Conservation (phyloP, 495 filamentous ascomycete species). For the Xylaria intraflava region DNA sequence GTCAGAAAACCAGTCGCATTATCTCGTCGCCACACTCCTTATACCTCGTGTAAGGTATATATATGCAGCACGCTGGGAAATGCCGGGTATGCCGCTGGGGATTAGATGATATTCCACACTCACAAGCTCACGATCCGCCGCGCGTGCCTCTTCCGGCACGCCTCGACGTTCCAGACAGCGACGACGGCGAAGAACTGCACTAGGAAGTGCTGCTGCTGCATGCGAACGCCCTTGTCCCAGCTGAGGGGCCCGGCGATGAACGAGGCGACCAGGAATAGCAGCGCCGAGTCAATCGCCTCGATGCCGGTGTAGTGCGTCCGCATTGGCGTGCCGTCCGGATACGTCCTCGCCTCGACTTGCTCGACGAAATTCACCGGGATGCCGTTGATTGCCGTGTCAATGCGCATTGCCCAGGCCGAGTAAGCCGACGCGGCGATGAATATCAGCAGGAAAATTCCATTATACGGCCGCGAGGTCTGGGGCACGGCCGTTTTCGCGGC, state of each 20-base stretch:
- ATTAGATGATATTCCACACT: slow-evolving; percentile 6
- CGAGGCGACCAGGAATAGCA: slow-evolving; percentile 17
- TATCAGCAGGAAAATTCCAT: slow-evolving; percentile 13
- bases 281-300: slow-evolving; percentile 12
- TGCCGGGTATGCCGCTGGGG: not conserved
- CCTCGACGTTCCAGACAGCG: slow-evolving; percentile 27
- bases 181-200: slow-evolving; percentile 23
- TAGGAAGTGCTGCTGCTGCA: slow-evolving; percentile 22
- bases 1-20: not conserved
- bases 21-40: not conserved
- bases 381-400: slow-evolving; percentile 13
- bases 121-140: slow-evolving; percentile 24
- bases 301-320: slow-evolving; percentile 21
- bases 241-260: slow-evolving; percentile 17
- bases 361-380: slow-evolving; percentile 14
- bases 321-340: slow-evolving; percentile 18
- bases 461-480: slow-evolving; percentile 14
- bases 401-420: slow-evolving; percentile 19
- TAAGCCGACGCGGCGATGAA: slow-evolving; percentile 9
- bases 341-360: slow-evolving; percentile 6
- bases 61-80: not conserved
- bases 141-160: slow-evolving; percentile 20
- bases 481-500: slow-evolving; percentile 1
- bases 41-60: not conserved
- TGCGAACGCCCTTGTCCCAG: slow-evolving; percentile 13